Percentiles rank a stretch among this genome's conserved stretches.
phyloP scores from a whole-genome alignment of 768 basidiomycete species.

The Hygrocybe coccinea region DNA sequence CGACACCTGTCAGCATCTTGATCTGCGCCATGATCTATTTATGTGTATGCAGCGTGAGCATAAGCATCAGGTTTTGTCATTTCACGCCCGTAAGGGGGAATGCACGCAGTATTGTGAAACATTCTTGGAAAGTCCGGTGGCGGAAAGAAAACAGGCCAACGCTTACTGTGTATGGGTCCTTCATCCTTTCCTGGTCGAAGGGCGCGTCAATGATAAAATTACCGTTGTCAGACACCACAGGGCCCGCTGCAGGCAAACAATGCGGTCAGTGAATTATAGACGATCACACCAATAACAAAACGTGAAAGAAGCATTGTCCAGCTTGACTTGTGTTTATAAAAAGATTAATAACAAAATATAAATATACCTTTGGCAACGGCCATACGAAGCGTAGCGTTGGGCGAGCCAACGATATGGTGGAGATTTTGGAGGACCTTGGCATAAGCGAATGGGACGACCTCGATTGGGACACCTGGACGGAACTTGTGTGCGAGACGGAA shows the following conservation, averaged over 20 bases:
- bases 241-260: constrained; percentile 58
- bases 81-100: too few species aligned
- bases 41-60: constrained; percentile 9
- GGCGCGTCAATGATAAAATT: constrained; percentile 98
- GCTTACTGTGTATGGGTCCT: constrained; percentile 57
- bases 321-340: too few species aligned
- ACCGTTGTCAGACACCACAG: constrained; percentile 94
- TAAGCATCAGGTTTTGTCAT: too few species aligned
- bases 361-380: constrained; percentile 66
- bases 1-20: constrained; percentile 94
- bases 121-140: too few species aligned
- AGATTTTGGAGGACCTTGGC: constrained; percentile 77
- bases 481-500: constrained; percentile 45
- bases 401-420: constrained; percentile 53
- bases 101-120: too few species aligned
- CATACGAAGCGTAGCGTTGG: constrained; percentile 82
- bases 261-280: background rate
- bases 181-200: constrained; percentile 66
- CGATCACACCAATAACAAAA: background rate
- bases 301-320: background rate
- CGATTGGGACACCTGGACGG: constrained; percentile 85
- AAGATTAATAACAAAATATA: too few species aligned
- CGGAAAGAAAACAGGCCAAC: too few species aligned
- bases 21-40: constrained; percentile 68
- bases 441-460: constrained; percentile 96